A percentile compares a stretch with the other conserved stretches of the same genome.
phyloP scores from a whole-genome alignment of 345 rosid genomes.

The Schrenkiella parvula region DNA sequence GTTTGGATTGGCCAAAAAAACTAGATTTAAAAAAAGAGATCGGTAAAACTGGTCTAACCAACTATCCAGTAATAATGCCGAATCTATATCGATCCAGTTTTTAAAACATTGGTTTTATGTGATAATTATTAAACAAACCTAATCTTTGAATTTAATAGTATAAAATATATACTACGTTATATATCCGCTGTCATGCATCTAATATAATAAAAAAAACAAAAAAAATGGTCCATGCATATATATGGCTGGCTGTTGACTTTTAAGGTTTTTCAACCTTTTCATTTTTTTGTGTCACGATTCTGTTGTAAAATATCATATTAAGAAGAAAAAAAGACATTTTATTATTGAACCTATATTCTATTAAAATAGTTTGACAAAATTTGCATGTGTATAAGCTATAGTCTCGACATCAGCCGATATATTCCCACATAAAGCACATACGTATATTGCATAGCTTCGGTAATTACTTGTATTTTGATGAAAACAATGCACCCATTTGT shows the following conservation, averaged over 20 bases:
- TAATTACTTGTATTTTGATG: not conserved
- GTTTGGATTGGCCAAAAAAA: too few species aligned
- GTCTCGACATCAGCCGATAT: not conserved
- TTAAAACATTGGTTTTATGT: too few species aligned
- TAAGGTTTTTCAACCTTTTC: not conserved
- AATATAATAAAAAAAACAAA: not conserved
- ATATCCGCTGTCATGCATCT: not conserved
- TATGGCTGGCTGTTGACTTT: slow-evolving; percentile 13
- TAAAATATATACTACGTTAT: not conserved
- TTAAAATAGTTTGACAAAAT: not conserved
- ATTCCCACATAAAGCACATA: not conserved
- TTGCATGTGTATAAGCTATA: not conserved
- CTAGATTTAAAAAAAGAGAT: too few species aligned
- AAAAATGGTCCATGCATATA: not conserved
- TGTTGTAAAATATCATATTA: not conserved
- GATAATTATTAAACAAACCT: too few species aligned
- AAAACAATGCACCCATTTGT: not conserved
- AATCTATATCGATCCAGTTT: too few species aligned
- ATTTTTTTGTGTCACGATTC: not conserved
- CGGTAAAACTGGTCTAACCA: too few species aligned
- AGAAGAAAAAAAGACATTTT: too few species aligned
- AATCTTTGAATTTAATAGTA: too few species aligned
- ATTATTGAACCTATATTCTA: too few species aligned
- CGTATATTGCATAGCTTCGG: not conserved
- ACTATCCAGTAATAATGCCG: too few species aligned